phyloP scores from a whole-genome alignment of 495 filamentous ascomycete genomes.

The Acidomyces sp. region DNA sequence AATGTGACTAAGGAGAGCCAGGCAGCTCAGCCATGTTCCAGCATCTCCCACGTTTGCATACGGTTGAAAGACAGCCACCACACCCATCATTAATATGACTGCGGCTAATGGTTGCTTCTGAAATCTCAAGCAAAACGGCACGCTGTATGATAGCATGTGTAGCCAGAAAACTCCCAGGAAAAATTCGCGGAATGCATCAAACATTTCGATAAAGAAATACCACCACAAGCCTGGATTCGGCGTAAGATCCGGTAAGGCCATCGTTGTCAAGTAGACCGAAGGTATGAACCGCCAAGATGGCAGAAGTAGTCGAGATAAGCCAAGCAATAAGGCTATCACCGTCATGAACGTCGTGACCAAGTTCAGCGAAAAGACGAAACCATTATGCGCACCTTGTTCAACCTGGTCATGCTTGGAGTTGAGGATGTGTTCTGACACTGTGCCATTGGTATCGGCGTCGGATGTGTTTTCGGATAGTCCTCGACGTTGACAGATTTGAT shows the following conservation, averaged over 20 bases:
- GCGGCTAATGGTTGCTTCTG: constrained; percentile 68
- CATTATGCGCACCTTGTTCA: no score
- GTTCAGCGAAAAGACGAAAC: constrained; percentile 8
- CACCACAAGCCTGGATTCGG: constrained; percentile 96
- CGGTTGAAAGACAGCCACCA: constrained; percentile 87
- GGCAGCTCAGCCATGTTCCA: constrained; percentile 64
- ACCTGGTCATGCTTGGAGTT: no score
- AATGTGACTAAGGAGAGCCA: constrained; percentile 85
- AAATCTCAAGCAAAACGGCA: constrained; percentile 56
- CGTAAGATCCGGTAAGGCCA: constrained; percentile 82
- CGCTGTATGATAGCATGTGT: constrained; percentile 74
- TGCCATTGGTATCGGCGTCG: neutral
- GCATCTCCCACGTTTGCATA: constrained; percentile 88
- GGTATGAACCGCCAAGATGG: constrained; percentile 71
- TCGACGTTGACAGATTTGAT: constrained; percentile 34
- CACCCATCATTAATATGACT: constrained; percentile 64
- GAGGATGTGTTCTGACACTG: neutral
- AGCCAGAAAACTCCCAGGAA: constrained; percentile 98
- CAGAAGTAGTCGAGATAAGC: constrained; percentile 59
- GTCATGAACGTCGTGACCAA: constrained; percentile 27
- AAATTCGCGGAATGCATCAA: constrained; percentile 93
- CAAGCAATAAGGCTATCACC: constrained; percentile 42
- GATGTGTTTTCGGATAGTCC: neutral
- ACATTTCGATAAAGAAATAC: constrained; percentile 99
- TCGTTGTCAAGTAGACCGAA: constrained; percentile 82